A percentile compares a stretch with the other conserved stretches of the same genome.
These are phyloP conservation scores for Kregervanrija delftensis DNA, from an alignment of 805 yeast genomes.

Conservation along the genomic window DNA sequence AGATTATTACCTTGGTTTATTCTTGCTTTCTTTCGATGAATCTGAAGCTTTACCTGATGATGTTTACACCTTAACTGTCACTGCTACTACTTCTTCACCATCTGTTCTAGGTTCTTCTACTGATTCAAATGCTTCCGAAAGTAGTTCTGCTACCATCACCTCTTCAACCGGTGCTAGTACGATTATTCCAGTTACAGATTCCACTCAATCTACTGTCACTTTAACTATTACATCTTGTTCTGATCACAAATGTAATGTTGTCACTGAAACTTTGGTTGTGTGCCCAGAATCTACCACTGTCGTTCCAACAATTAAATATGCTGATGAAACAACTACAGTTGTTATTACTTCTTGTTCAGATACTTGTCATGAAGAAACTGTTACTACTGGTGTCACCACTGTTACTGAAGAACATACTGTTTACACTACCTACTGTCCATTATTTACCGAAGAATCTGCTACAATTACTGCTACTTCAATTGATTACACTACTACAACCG, in stretches of 20 bases:
- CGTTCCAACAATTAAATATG: not conserved
- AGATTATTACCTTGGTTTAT: conserved; percentile 16
- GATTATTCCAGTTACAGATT: not conserved
- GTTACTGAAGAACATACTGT: conserved; percentile 21
- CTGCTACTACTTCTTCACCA: conserved; percentile 15
- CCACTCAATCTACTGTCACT: conserved; percentile 10
- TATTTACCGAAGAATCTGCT: conserved; percentile 3
- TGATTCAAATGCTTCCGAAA: not conserved
- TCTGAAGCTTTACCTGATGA: conserved; percentile 12
- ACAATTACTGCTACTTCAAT: conserved; percentile 1
- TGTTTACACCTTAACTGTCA: conserved; percentile 18
- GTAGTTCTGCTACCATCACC: not conserved
- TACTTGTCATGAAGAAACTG: conserved; percentile 15
- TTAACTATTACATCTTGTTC: conserved; percentile 14
- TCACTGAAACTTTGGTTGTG: conserved; percentile 3
- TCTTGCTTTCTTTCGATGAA: conserved; percentile 15
- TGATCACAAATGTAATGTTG: conserved; percentile 9
- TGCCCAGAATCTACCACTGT: conserved; percentile 6
- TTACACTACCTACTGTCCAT: conserved; percentile 33
- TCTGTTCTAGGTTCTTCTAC: conserved; percentile 5
- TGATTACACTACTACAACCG: conserved; percentile 1
- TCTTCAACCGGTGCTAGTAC: not conserved
- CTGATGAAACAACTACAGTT: conserved; percentile 13
- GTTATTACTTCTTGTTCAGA: conserved; percentile 22
- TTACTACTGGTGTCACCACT: conserved; percentile 25